A percentile compares a stretch with the other conserved stretches of the same genome.
phyloP scores from a whole-genome alignment of 164 flowering plant species.

The Magnolia changhungtana region DNA sequence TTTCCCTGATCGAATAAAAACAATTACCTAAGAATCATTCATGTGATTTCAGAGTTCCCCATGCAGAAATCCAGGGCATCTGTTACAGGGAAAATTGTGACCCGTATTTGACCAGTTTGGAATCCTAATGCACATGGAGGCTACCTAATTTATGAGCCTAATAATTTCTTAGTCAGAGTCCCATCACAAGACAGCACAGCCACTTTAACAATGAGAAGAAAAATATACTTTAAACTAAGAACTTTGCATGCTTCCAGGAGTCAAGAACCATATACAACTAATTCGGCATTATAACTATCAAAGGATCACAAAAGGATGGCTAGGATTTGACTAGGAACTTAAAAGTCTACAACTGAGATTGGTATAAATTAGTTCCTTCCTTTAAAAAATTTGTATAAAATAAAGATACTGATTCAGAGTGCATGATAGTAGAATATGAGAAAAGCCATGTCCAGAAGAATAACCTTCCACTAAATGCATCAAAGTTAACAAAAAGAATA shows the following conservation, averaged over 20 bases:
- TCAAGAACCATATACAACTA: background rate
- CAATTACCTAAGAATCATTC: background rate
- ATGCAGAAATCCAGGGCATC: background rate
- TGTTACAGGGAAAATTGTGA: too few species aligned
- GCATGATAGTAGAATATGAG: slow-evolving; percentile 1
- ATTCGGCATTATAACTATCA: too few species aligned
- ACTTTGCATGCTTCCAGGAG: background rate
- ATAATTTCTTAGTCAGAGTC: too few species aligned
- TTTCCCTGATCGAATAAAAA: background rate
- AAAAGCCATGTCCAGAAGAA: background rate
- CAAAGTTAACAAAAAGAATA: background rate
- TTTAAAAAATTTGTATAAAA: too few species aligned
- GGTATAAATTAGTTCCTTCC: too few species aligned
- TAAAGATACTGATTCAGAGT: background rate
- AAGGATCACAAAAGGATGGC: background rate
- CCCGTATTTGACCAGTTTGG: too few species aligned
- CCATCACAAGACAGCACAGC: too few species aligned
- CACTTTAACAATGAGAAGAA: background rate
- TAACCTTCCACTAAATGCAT: background rate
- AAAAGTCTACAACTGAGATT: too few species aligned
- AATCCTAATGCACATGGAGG: too few species aligned
- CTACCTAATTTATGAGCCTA: too few species aligned
- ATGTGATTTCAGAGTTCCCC: background rate
- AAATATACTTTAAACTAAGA: background rate
- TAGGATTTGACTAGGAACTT: background rate